Evolutionary conservation across 2,329 filamentous ascomycete species (phyloP), one percentile per base, ranked within the genome.

Genomic region (Cercospora janseana): DNA sequence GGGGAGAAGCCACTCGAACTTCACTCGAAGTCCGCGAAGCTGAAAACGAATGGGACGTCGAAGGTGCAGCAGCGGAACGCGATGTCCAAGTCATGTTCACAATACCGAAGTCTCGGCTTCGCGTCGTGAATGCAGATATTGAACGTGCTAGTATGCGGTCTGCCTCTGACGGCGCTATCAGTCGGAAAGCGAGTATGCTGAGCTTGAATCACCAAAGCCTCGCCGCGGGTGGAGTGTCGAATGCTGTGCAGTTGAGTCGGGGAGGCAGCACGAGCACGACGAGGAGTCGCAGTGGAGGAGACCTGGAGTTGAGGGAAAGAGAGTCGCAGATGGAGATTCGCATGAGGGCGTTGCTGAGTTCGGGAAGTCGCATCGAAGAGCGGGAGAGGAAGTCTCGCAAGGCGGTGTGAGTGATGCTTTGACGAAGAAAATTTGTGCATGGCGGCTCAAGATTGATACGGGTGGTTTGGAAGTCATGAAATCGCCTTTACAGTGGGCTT

Each of bases 71-170:
- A 1, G 69, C 70, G 43, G 65, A 70, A 16, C 60, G 75, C 4
- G 72, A 76, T 4, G 73, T 78, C n/a, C 75, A 75, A 48, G 71
- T 79, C 65, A 93, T 95, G 81, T 97, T 95, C 69, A 96, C 92
- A 0, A 89, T 96, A 53, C 92, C 93, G 2, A 89, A 86, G 67
- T 86, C 92, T 69, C 82, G 83, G 60, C 71, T 97, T 56, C 75
- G 92, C 20, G 90, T 97, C n/a, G 92, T 96, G 15, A 97, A 97
- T 67, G 85, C 81, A 43, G 86, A 86, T 62, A 70, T 75, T 42
- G 69, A 72, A 54, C 57, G 66, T 48, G 64, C 64, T 24, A 70
- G 66, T 57, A 35, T 69, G 59, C 52, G 66, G 40, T 67, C 64
- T 52, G 64, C 62, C 3, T 66, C 63, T 24, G 67, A 66, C 46